Base-by-base conservation (phyloP, 2,329 filamentous ascomycete genomes). In the Ophiostoma tasmaniense region DNA sequence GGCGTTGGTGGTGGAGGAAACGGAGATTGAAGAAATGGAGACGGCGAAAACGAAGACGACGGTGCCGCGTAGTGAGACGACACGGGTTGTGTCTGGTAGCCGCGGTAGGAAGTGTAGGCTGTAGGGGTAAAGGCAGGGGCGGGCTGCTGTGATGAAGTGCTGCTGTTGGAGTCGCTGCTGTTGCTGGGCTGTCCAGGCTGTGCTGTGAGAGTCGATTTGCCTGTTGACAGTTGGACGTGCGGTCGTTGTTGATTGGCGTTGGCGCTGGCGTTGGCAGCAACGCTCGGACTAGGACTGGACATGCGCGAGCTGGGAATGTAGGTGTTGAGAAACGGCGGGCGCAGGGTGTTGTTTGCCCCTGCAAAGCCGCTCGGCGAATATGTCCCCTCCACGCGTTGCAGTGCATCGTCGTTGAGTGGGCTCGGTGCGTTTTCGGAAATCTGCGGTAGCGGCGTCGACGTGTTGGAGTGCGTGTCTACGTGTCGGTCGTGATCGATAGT, bases 321-420 rank as follows among this genome's bases (percentile, higher is more conserved):
- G 3, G 71, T 71, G n/a, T 66, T 64, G 20, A 67, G 37, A 62
- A 67, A 67, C 1, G 52, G 59, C 5, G 42, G n/a, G 6, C 45
- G n/a, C 22, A 45, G 28, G 25, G 10, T 25, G 30, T 5, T 17
- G 28, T 28, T 17, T 8, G 28, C 30, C 13, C 11, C 14, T 13
- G 37, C 61, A 14, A 64, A 64, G 2, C 61, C 33, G 8, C 33
- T 64, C 1, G 73, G 37, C 3, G 71, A 70, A 17, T 71, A 67
- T 17, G 74, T 70, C 20, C 73, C 73, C 64, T 77, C 74, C 20
- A 77, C 70, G 17, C 67, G 72, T 1, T 73, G 70, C 20, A 76
- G 71, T 0, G 74, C 73, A 45, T 76, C 75, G 45, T 77, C 74
- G 66, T 74, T 75, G 13, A 76, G 64, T 0, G 65, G n/a, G n/a